Base-by-base conservation (phyloP, 2,329 filamentous ascomycete genomes). In the Thielaviopsis cerberus region DNA sequence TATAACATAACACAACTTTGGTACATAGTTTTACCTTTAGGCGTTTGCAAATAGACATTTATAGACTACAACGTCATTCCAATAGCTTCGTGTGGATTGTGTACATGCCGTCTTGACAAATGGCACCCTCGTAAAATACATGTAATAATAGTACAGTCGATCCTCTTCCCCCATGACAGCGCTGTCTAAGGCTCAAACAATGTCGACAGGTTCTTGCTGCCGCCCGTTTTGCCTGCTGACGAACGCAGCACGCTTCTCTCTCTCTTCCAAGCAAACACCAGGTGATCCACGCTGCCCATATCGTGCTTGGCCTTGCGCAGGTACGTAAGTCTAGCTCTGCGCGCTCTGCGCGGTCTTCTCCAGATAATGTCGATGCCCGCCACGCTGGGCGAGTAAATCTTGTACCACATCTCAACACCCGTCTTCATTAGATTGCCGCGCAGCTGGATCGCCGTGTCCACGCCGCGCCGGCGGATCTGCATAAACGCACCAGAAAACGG, bases 321-420 rank as follows among this genome's bases (percentile, higher is more conserved):
- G 71, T 91, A 97, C 66, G 87, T 94, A 70, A 98, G 75, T 64
- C 88, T 78, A 25, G 90, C 91, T 66, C 92, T 81, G 68, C 90
- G 83, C 63, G 88, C 88, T 69, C 88, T 81, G 83, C 89, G 92
- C 67, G 80, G 78, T 63, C 81, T 79, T 65, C 91, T 77, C 80
- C 94, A 88, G 70, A 97, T 86, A 65, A 98, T 85, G 73, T 98
- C 91, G 66, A 98, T 88, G 63, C 87, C 88, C 68, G 86, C 82
- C 30, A 97, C 85, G 67, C 87, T 85, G 61, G 91, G 91, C 67
- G 82, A 87, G 75, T 92, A 97, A 60, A 97, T 77, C 76, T 98
- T 98, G 72, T 86, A 89, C 83, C 88, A 95, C 88, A 95, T 92
- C 78, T 98, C 92, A 61, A 95, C 88, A 61, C 88, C 87, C 6